Evolutionary conservation across 192 early-diverging fungal species (phyloP).

Genomic region (Allomyces javanicus): DNA sequence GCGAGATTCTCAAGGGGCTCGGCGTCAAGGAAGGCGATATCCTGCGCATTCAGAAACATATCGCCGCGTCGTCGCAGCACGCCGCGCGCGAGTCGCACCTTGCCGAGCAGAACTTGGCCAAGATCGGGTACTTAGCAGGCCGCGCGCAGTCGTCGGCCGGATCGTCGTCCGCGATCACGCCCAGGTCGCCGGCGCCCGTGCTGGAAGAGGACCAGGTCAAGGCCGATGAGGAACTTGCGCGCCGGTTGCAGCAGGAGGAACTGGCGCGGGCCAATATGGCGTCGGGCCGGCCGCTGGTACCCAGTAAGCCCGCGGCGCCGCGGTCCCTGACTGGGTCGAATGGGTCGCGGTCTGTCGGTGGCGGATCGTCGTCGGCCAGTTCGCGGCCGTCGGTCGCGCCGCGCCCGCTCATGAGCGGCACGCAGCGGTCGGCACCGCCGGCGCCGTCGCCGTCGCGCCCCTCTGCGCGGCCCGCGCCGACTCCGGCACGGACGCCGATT

Average conservation of each 20-base stretch:
- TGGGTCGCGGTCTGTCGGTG: too few relatives aligned
- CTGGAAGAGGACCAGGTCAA: background rate
- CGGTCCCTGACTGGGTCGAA: too few relatives aligned
- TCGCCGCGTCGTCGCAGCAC: conserved; percentile 11
- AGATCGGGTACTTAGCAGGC: background rate
- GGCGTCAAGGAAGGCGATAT: conserved; percentile 75
- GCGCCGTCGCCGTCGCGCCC: background rate
- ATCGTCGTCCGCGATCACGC: background rate
- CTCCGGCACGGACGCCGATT: background rate
- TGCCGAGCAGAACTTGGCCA: background rate
- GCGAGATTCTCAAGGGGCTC: conserved; percentile 50
- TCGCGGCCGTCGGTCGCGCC: too few relatives aligned
- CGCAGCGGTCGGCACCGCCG: background rate
- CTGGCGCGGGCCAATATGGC: background rate
- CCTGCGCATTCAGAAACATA: conserved; percentile 45
- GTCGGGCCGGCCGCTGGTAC: background rate
- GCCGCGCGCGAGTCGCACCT: background rate
- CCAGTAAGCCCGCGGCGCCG: too few relatives aligned
- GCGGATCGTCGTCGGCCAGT: too few relatives aligned
- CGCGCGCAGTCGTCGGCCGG: background rate
- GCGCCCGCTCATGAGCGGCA: background rate
- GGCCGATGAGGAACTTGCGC: background rate
- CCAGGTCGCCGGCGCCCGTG: background rate
- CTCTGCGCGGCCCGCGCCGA: background rate
- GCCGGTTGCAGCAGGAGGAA: background rate